These are phyloP conservation scores for Suhomyces tanzawaensis DNA, from an alignment of 805 yeast species.

Conservation along the genomic window DNA sequence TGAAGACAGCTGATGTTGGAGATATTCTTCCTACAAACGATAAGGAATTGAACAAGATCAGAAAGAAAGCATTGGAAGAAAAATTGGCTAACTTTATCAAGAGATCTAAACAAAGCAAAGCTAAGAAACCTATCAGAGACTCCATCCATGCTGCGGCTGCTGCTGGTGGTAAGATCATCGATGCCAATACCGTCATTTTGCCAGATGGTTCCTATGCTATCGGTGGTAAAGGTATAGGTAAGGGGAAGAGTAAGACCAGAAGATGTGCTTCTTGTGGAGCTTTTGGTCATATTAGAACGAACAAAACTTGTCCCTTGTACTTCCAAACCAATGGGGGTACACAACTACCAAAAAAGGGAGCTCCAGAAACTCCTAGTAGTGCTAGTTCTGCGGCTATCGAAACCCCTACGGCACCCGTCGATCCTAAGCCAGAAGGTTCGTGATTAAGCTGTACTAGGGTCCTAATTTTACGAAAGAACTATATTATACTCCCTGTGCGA, in stretches of 20 bases:
- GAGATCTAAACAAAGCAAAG: conserved; percentile 42
- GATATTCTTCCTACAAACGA: conserved; percentile 77
- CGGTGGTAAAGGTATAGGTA: conserved; percentile 69
- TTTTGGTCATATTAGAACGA: conserved; percentile 90
- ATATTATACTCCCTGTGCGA: too few species aligned
- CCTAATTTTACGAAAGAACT: too few species aligned
- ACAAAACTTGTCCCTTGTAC: conserved; percentile 86
- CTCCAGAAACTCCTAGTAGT: not conserved
- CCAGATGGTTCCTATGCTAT: conserved; percentile 46
- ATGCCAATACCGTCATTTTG: conserved; percentile 42
- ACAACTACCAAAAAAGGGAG: not conserved
- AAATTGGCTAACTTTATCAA: conserved; percentile 81
- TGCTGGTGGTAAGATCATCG: conserved; percentile 41
- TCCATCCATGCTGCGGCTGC: conserved; percentile 38
- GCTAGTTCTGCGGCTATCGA: not conserved
- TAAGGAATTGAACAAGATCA: conserved; percentile 75
- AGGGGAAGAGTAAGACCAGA: conserved; percentile 70
- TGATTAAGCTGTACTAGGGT: too few species aligned
- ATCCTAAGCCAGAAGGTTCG: not conserved
- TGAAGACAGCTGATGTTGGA: conserved; percentile 63
- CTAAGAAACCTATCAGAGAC: conserved; percentile 32
- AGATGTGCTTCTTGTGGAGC: conserved; percentile 96
- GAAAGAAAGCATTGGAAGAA: conserved; percentile 74
- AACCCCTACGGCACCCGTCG: not conserved
- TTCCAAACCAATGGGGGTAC: conserved; percentile 32